Conservation (phyloP, 176 grass and related monocot species). For the Triticum timopheevii region DNA sequence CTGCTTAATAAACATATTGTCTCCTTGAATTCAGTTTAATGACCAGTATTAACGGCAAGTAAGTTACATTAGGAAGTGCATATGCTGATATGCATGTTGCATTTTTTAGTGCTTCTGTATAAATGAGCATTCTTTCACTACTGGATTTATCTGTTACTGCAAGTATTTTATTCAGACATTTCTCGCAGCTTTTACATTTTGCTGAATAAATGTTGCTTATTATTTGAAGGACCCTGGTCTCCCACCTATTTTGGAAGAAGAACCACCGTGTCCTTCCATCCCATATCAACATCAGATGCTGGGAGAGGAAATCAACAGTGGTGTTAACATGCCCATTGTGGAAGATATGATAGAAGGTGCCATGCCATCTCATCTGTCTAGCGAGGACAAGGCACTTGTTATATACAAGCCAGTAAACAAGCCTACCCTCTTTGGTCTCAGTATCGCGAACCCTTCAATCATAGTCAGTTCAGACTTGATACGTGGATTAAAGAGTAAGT, state of each 20-base stretch:
- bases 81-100: not conserved
- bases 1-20: not conserved
- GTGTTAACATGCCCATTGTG: slow-evolving; percentile 28
- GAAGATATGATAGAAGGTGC: slow-evolving; percentile 35
- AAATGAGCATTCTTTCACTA: not conserved
- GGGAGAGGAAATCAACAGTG: slow-evolving; percentile 24
- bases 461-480: slow-evolving; percentile 71
- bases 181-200: slow-evolving; percentile 7
- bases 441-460: slow-evolving; percentile 58
- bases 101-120: slow-evolving; percentile 17
- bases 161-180: slow-evolving; percentile 5
- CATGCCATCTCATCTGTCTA: slow-evolving; percentile 24
- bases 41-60: not conserved
- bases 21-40: not conserved
- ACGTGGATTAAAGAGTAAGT: slow-evolving; percentile 85
- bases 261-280: slow-evolving; percentile 11
- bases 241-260: slow-evolving; percentile 60
- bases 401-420: slow-evolving; percentile 63
- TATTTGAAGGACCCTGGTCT: slow-evolving; percentile 50
- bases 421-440: not conserved
- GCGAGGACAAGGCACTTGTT: slow-evolving; percentile 66
- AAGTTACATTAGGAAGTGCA: not conserved
- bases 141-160: not conserved
- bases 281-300: slow-evolving; percentile 28
- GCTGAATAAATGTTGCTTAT: slow-evolving; percentile 27